A percentile compares a stretch with the other conserved stretches of the same genome.
Conservation (phyloP, 2,329 filamentous ascomycete species). For the Lasiodiplodia theobromae region DNA sequence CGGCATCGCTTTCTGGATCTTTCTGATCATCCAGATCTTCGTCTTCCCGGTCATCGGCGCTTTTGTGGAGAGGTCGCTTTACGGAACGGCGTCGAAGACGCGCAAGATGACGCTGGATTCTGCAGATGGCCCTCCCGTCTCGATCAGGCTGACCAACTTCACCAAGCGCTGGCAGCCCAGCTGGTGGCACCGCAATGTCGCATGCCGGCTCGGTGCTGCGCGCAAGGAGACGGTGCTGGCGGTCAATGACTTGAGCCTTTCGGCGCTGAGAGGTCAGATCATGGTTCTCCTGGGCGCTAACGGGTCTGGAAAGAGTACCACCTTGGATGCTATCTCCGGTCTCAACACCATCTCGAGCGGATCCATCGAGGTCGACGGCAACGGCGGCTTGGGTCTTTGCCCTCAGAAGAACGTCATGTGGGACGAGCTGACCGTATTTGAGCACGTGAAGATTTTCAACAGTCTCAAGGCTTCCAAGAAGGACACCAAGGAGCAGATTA, state of each 20-base stretch:
- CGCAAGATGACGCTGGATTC: slow-evolving; percentile 52
- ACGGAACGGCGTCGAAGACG: slow-evolving; percentile 72
- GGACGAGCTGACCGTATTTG: slow-evolving; percentile 84
- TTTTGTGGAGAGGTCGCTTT: slow-evolving; percentile 74
- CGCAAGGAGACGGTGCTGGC: slow-evolving; percentile 74
- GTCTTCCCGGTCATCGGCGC: slow-evolving; percentile 79
- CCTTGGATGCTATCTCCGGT: slow-evolving; percentile 85
- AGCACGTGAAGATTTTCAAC: slow-evolving; percentile 87
- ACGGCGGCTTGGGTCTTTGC: slow-evolving; percentile 82
- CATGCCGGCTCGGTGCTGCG: slow-evolving; percentile 56
- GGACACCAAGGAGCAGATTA: slow-evolving; percentile 66
- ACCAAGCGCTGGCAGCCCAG: slow-evolving; percentile 79
- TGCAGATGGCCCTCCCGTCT: slow-evolving; percentile 10
- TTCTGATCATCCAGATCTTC: slow-evolving; percentile 78
- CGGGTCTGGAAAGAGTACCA: slow-evolving; percentile 89
- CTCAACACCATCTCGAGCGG: slow-evolving; percentile 79
- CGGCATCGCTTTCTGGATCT: slow-evolving; percentile 78
- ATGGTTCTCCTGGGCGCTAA: slow-evolving; percentile 88
- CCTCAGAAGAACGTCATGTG: slow-evolving; percentile 95
- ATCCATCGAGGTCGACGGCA: slow-evolving; percentile 77
- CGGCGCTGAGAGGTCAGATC: slow-evolving; percentile 79
- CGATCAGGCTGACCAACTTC: slow-evolving; percentile 73
- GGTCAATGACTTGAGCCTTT: slow-evolving; percentile 75
- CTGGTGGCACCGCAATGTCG: slow-evolving; percentile 60
- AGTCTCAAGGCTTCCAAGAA: slow-evolving; percentile 72